Evolutionary conservation across 495 filamentous ascomycete species (phyloP).

Genomic region (Penicillium samsonianum): DNA sequence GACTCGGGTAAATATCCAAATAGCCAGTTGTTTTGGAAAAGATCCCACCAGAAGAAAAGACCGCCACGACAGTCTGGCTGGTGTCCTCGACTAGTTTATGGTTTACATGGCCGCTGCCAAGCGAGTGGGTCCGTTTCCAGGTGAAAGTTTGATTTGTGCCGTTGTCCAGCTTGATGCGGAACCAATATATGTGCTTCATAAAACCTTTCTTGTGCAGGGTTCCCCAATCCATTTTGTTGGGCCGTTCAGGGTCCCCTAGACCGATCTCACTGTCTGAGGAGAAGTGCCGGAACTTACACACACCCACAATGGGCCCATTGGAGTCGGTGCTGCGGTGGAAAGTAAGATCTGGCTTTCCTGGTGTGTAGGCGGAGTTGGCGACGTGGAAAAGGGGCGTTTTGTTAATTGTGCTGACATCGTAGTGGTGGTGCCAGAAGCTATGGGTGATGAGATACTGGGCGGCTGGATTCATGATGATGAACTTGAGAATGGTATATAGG

Average conservation of each 20-base stretch:
- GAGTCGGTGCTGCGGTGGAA: slow-evolving; percentile 34
- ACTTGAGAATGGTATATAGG: not conserved
- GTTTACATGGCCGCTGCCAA: slow-evolving; percentile 24
- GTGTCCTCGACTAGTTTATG: slow-evolving; percentile 37
- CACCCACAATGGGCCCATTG: slow-evolving; percentile 27
- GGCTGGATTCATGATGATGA: slow-evolving; percentile 4
- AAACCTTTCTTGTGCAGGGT: slow-evolving; percentile 27
- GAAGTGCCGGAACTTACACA: slow-evolving; percentile 40
- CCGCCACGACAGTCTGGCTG: slow-evolving; percentile 28
- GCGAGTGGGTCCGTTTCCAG: slow-evolving; percentile 39
- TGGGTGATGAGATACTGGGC: slow-evolving; percentile 29
- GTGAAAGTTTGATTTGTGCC: slow-evolving; percentile 22
- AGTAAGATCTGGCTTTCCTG: slow-evolving; percentile 37
- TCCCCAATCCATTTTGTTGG: slow-evolving; percentile 29
- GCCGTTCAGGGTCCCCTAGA: slow-evolving; percentile 29
- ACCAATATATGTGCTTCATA: slow-evolving; percentile 25
- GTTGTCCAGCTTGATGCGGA: slow-evolving; percentile 24
- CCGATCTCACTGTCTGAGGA: slow-evolving; percentile 36
- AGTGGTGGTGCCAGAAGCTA: slow-evolving; percentile 30
- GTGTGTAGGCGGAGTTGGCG: slow-evolving; percentile 29
- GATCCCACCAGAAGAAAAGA: slow-evolving; percentile 27
- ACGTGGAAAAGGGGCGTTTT: slow-evolving; percentile 31
- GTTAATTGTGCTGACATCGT: slow-evolving; percentile 26
- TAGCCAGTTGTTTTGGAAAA: slow-evolving; percentile 19
- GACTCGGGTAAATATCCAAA: slow-evolving; percentile 24